A percentile compares a stretch with the other conserved stretches of the same genome.
Evolutionary conservation across 345 rosid species (phyloP).

Genomic region (Populus tremula): DNA sequence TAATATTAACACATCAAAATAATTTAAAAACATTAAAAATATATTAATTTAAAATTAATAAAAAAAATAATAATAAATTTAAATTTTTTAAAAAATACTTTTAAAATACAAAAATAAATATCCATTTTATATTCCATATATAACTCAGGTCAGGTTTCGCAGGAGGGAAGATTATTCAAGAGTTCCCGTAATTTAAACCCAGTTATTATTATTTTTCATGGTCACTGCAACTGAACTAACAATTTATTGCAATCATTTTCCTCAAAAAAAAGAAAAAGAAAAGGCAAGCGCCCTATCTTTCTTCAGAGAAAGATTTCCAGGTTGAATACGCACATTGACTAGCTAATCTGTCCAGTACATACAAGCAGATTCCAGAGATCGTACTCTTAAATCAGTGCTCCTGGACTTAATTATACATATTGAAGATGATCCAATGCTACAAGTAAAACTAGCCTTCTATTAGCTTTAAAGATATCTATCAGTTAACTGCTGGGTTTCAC

Average conservation of each 20-base stretch:
- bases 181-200: not conserved
- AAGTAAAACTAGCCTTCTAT: not conserved
- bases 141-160: not conserved
- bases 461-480: too few relatives aligned
- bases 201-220: not conserved
- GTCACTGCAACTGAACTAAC: not conserved
- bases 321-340: not conserved
- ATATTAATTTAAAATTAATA: too few relatives aligned
- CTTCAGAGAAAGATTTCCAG: not conserved
- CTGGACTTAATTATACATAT: not conserved
- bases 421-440: not conserved
- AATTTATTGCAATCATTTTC: not conserved
- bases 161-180: not conserved
- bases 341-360: not conserved
- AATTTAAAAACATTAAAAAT: too few relatives aligned
- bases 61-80: too few relatives aligned
- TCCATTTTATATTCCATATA: not conserved
- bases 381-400: too few relatives aligned
- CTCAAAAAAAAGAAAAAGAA: too few relatives aligned
- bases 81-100: too few relatives aligned
- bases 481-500: too few relatives aligned
- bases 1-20: too few relatives aligned
- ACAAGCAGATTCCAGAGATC: not conserved
- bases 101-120: too few relatives aligned
- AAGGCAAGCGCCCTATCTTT: not conserved